These are phyloP conservation scores for Phycomyces blakesleeanus DNA, from an alignment of 192 early-diverging fungal species.

Conservation along the genomic window DNA sequence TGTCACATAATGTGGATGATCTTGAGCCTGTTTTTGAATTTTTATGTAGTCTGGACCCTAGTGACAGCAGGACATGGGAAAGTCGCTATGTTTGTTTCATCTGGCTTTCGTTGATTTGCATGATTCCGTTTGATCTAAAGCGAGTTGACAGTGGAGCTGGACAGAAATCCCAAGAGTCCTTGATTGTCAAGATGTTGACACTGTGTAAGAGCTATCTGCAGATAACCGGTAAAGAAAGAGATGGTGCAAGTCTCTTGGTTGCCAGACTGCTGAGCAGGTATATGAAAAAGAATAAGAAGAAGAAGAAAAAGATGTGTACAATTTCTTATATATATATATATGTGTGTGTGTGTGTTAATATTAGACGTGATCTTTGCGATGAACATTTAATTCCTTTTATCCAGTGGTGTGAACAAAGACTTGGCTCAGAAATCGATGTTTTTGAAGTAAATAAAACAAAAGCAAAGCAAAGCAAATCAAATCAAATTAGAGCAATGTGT, in stretches of 20 bases:
- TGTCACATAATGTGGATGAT: conserved; percentile 85
- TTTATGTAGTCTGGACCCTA: conserved; percentile 35
- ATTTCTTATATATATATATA: neutral
- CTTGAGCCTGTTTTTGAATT: conserved; percentile 86
- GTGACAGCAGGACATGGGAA: conserved; percentile 56
- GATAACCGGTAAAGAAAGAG: conserved; percentile 81
- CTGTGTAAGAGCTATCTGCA: conserved; percentile 63
- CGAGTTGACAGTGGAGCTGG: conserved; percentile 71
- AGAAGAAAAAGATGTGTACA: neutral
- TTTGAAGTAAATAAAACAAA: conserved; percentile 40
- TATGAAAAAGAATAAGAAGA: too few species aligned
- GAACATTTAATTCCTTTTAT: conserved; percentile 64
- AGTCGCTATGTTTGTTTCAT: conserved; percentile 78
- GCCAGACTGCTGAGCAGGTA: conserved; percentile 78
- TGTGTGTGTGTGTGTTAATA: neutral
- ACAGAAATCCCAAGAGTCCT: conserved; percentile 35
- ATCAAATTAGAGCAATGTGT: too few species aligned
- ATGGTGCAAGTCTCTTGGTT: conserved; percentile 79
- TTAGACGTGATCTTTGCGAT: conserved; percentile 62
- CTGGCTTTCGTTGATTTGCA: conserved; percentile 92
- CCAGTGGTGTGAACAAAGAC: conserved; percentile 58
- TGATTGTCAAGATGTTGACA: conserved; percentile 68
- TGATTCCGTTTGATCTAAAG: conserved; percentile 93
- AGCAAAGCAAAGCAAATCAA: too few species aligned
- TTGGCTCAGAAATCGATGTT: conserved; percentile 34